These are phyloP conservation scores for Lasiodiplodia sp. DNA, from an alignment of 2,329 filamentous ascomycete genomes.

Conservation along the genomic window DNA sequence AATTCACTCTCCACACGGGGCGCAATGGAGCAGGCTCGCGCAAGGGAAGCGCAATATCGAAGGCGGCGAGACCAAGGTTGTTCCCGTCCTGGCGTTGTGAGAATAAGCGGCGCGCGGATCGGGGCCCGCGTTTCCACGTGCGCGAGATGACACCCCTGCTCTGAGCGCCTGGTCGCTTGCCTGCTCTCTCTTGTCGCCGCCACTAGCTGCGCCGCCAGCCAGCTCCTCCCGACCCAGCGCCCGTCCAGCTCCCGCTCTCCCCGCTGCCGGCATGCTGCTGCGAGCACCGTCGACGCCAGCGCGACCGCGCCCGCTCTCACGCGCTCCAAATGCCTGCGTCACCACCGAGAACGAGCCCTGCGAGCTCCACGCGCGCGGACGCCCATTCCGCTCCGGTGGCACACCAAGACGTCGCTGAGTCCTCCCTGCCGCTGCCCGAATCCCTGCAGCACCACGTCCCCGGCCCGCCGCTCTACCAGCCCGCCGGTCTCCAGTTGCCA, in stretches of 20 bases:
- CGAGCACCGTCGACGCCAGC: neutral
- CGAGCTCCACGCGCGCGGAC: neutral
- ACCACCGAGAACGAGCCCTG: neutral
- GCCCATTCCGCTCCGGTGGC: neutral
- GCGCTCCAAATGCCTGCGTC: conserved; percentile 4
- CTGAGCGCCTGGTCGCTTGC: neutral
- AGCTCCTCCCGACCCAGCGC: conserved; percentile 1
- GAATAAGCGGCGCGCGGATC: conserved; percentile 25
- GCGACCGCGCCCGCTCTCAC: conserved; percentile 1
- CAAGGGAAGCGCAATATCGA: conserved; percentile 16
- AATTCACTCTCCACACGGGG: conserved; percentile 3
- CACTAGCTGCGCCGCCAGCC: neutral
- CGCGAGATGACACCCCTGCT: neutral
- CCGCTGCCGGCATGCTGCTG: neutral
- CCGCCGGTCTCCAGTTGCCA: conserved; percentile 1
- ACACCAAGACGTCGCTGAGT: neutral
- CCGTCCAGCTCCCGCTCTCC: neutral
- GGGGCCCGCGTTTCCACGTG: conserved; percentile 13
- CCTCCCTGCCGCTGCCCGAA: neutral
- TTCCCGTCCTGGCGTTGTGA: conserved; percentile 17
- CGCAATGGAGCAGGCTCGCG: neutral
- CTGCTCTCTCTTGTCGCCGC: neutral
- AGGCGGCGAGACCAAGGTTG: conserved; percentile 20
- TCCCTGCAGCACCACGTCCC: neutral
- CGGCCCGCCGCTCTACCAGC: neutral